These are phyloP conservation scores for Fusarium chaquense DNA, from an alignment of 2,329 filamentous ascomycete genomes.

Conservation along the genomic window DNA sequence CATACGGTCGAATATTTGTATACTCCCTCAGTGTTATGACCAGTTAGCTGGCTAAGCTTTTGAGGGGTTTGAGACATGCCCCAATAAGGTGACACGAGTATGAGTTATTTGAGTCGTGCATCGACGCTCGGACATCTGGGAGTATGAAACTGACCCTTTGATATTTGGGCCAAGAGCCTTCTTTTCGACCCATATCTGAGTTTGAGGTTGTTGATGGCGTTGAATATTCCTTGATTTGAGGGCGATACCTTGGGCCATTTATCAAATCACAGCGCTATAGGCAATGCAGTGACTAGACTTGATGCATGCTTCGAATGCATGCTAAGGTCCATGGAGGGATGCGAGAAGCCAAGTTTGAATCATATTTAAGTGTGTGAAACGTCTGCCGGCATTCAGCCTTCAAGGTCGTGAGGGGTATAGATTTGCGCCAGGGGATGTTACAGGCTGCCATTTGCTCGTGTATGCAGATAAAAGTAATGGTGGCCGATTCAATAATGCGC, in stretches of 20 bases:
- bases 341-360: slow-evolving; percentile 43
- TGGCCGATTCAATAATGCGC: slow-evolving; percentile 34
- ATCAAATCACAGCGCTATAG: not conserved
- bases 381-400: slow-evolving; percentile 43
- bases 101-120: slow-evolving; percentile 22
- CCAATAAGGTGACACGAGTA: slow-evolving; percentile 30
- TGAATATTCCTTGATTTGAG: not conserved
- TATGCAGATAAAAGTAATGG: slow-evolving; percentile 44
- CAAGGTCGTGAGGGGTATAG: slow-evolving; percentile 34
- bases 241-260: not conserved
- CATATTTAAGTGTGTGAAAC: slow-evolving; percentile 43
- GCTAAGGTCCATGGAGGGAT: slow-evolving; percentile 32
- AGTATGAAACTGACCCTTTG: not conserved
- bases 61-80: slow-evolving; percentile 37
- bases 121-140: not conserved
- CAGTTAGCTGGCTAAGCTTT: slow-evolving; percentile 24
- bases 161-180: not conserved
- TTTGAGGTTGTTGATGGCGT: slow-evolving; percentile 1
- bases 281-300: slow-evolving; percentile 38
- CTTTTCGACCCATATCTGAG: not conserved
- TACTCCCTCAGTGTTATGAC: not conserved
- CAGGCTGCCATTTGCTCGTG: slow-evolving; percentile 33
- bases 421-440: slow-evolving; percentile 24
- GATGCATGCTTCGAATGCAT: slow-evolving; percentile 38
- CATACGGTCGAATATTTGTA: not conserved